Percentiles rank a stretch among this genome's conserved stretches.
phyloP scores from a whole-genome alignment of 1,284 basidiomycete genomes.

The Malassezia vespertilionis region DNA sequence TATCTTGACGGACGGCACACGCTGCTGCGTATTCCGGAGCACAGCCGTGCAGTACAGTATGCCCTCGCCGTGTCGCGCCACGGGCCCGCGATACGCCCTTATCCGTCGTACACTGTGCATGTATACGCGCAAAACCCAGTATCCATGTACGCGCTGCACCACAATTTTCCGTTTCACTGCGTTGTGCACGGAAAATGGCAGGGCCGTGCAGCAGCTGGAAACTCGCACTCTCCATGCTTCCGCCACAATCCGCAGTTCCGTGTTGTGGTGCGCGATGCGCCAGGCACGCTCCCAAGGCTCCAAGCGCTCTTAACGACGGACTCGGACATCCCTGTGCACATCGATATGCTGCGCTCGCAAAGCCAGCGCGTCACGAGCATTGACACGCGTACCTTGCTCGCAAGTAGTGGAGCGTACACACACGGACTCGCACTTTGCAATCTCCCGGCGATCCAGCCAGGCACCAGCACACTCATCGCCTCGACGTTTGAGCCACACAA shows the following conservation, averaged over 20 bases:
- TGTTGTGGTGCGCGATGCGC: conserved; percentile 48
- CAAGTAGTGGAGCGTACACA: conserved; percentile 6
- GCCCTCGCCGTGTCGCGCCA: conserved; percentile 32
- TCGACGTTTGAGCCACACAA: background rate
- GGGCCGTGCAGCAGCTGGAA: conserved; percentile 68
- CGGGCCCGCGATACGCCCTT: conserved; percentile 21
- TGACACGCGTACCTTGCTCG: background rate
- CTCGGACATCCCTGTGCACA: background rate
- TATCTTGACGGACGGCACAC: conserved; percentile 70
- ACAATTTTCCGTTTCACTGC: conserved; percentile 17
- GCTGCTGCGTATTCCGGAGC: conserved; percentile 51
- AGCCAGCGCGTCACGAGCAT: conserved; percentile 4
- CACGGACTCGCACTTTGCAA: conserved; percentile 12
- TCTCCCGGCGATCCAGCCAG: conserved; percentile 8
- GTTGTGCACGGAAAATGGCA: conserved; percentile 51
- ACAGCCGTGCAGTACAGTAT: conserved; percentile 11
- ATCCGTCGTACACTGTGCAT: conserved; percentile 51
- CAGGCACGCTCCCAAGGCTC: conserved; percentile 3
- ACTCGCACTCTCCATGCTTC: conserved; percentile 65
- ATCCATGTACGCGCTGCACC: conserved; percentile 20
- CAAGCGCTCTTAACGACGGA: conserved; percentile 3
- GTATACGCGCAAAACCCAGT: conserved; percentile 51
- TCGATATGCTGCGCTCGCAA: background rate
- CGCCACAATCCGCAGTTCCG: conserved; percentile 82
- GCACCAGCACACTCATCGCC: conserved; percentile 4